Conservation (phyloP, 2,329 filamentous ascomycete genomes). For the Fusarium buxicola region DNA sequence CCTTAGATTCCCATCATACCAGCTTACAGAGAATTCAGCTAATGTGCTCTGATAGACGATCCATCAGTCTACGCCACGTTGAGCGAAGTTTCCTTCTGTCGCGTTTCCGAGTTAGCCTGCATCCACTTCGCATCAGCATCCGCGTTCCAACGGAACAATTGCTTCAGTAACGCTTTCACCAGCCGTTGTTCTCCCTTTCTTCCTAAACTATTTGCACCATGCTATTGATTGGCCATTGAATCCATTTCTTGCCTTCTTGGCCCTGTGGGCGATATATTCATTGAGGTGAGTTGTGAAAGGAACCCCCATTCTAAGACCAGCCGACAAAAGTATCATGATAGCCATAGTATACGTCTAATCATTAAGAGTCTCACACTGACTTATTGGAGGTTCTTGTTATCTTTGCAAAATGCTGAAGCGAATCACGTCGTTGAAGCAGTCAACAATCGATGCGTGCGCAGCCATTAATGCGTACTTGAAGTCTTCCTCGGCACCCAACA, state of each 20-base stretch:
- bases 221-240: too few relatives aligned
- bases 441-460: slow-evolving; percentile 33
- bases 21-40: background rate
- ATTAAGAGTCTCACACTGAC: background rate
- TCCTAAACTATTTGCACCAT: too few relatives aligned
- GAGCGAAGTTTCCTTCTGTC: background rate
- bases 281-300: background rate
- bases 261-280: background rate
- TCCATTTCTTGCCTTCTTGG: background rate
- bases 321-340: background rate
- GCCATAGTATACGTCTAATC: background rate
- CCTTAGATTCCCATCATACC: background rate
- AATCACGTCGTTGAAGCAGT: slow-evolving; percentile 32
- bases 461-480: slow-evolving; percentile 27
- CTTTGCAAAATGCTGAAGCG: slow-evolving; percentile 20
- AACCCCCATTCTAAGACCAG: background rate
- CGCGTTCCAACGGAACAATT: background rate
- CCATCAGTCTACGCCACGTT: background rate
- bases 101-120: too few relatives aligned
- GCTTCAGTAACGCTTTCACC: background rate
- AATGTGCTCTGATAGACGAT: background rate
- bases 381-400: too few relatives aligned
- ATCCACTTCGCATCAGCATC: background rate
- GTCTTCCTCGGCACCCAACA: background rate
- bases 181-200: background rate